Evolutionary conservation across 78 protist species (phyloP).

Genomic region (Dictyostelium discoideum): DNA sequence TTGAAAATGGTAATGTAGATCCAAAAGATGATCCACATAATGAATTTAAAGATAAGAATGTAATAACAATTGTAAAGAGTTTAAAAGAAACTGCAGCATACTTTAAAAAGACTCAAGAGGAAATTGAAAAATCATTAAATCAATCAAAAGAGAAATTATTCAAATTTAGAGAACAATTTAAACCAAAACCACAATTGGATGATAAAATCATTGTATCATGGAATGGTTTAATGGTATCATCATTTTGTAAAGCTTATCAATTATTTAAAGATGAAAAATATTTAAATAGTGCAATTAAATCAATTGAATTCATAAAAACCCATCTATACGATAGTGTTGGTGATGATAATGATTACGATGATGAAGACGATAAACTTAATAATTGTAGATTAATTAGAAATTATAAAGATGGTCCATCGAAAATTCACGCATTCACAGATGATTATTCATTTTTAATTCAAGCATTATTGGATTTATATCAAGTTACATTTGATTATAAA

Average conservation of each 20-base stretch:
- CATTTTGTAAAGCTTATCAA: conserved; percentile 61
- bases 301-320: conserved; percentile 59
- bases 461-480: conserved; percentile 81
- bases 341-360: not conserved
- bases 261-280: conserved; percentile 11
- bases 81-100: conserved; percentile 32
- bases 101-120: conserved; percentile 9
- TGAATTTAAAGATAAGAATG: conserved; percentile 82
- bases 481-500: not conserved
- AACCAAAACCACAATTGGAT: conserved; percentile 86
- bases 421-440: conserved; percentile 66
- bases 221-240: conserved; percentile 90
- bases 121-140: not conserved
- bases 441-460: conserved; percentile 88
- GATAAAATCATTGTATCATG: conserved; percentile 88
- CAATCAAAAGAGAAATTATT: not conserved
- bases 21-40: conserved; percentile 85
- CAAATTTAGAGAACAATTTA: conserved; percentile 5
- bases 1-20: conserved; percentile 80
- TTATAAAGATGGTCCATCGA: conserved; percentile 77
- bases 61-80: conserved; percentile 31
- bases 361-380: too few relatives aligned
- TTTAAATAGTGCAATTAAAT: conserved; percentile 40
- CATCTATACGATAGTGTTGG: conserved; percentile 15
- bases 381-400: conserved; percentile 36